These are phyloP conservation scores for Mycena alexandri DNA, from an alignment of 768 basidiomycete species.

Conservation along the genomic window DNA sequence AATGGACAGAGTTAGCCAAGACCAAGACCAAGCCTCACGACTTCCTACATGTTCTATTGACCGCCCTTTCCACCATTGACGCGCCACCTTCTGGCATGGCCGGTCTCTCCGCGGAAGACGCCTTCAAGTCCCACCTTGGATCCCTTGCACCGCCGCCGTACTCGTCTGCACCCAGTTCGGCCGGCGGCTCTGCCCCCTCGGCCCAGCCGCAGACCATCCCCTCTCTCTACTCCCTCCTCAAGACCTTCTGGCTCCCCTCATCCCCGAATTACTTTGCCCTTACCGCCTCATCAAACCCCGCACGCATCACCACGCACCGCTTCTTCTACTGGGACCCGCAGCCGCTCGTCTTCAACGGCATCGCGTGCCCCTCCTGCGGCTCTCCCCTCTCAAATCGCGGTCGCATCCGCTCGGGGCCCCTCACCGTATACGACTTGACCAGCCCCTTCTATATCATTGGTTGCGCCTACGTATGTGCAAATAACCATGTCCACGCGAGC, in stretches of 20 bases:
- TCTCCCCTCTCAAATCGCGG: constrained; percentile 74
- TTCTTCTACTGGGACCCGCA: constrained; percentile 93
- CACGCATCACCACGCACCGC: constrained; percentile 78
- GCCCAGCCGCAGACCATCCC: constrained; percentile 64
- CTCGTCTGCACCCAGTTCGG: constrained; percentile 42
- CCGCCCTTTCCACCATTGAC: constrained; percentile 70
- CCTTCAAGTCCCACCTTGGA: constrained; percentile 81
- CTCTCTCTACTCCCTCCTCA: constrained; percentile 79
- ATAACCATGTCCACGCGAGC: constrained; percentile 75
- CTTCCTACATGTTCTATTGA: constrained; percentile 70
- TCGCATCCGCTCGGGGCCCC: constrained; percentile 78
- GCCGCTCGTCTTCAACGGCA: constrained; percentile 86
- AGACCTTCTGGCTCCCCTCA: constrained; percentile 87
- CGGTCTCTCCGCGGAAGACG: constrained; percentile 78
- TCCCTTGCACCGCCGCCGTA: constrained; percentile 63
- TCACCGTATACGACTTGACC: constrained; percentile 85
- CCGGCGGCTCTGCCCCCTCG: constrained; percentile 26
- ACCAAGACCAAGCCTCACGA: constrained; percentile 67
- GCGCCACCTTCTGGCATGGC: constrained; percentile 59
- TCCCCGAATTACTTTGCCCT: constrained; percentile 83
- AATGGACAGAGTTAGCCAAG: constrained; percentile 74
- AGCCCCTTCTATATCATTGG: constrained; percentile 88
- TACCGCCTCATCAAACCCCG: constrained; percentile 74
- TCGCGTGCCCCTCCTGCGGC: constrained; percentile 77
- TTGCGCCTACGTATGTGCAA: constrained; percentile 82